Percentiles rank a stretch among this genome's conserved stretches.
Conservation (phyloP, 2,329 filamentous ascomycete genomes). For the Beauveria scarabaeidicola region DNA sequence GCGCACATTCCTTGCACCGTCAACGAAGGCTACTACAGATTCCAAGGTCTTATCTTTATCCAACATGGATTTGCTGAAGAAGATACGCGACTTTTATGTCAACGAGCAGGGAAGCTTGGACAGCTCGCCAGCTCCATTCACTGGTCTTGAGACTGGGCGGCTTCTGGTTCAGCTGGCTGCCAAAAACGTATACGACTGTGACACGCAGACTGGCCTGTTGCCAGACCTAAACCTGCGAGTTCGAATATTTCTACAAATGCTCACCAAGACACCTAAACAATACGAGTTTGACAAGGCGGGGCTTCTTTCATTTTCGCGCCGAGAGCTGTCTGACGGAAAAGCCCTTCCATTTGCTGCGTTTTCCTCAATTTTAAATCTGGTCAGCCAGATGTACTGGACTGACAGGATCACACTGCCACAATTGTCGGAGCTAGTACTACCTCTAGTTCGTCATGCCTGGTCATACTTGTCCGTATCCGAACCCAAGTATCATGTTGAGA, state of each 20-base stretch:
- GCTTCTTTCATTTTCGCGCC: constrained; percentile 43
- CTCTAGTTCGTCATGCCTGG: constrained; percentile 70
- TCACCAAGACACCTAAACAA: constrained; percentile 42
- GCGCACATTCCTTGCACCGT: constrained; percentile 44
- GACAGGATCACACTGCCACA: constrained; percentile 43
- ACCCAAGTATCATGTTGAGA: constrained; percentile 91
- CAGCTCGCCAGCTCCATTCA: constrained; percentile 50
- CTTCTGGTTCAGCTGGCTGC: constrained; percentile 55
- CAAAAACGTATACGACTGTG: constrained; percentile 39
- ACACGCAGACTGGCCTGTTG: constrained; percentile 31
- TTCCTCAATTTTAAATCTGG: constrained; percentile 49
- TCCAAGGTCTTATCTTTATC: constrained; percentile 13
- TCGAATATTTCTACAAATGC: constrained; percentile 49
- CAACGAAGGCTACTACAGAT: constrained; percentile 13
- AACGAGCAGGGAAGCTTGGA: constrained; percentile 63
- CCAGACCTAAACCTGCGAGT: constrained; percentile 48
- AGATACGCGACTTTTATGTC: constrained; percentile 58
- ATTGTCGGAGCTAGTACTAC: constrained; percentile 54
- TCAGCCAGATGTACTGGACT: constrained; percentile 46
- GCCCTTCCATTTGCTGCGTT: constrained; percentile 45
- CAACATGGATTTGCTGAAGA: constrained; percentile 48
- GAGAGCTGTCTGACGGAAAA: constrained; percentile 32
- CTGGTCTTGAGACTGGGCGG: constrained; percentile 46
- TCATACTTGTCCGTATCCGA: constrained; percentile 68
- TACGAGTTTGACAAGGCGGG: constrained; percentile 35